Evolutionary conservation across 2,329 filamentous ascomycete species (phyloP), one percentile per base, ranked within the genome.

Genomic region (Neoscytalidium dimidiatum): DNA sequence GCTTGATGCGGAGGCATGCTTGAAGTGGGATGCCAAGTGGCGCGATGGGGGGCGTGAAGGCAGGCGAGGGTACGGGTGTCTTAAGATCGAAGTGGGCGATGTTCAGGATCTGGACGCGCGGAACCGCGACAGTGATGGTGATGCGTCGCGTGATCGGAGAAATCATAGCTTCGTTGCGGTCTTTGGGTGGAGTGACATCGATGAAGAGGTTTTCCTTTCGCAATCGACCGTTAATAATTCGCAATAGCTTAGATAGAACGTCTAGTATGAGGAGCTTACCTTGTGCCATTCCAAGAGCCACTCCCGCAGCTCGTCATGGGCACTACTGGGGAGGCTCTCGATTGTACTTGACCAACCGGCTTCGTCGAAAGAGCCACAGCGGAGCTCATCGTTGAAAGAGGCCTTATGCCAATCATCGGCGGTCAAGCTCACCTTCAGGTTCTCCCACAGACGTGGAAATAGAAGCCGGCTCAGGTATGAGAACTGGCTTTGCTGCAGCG

Each of bases 41-140:
- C 8, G 86, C 82, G 0, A 85, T 80, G 1, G 81, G 62, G 33
- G 64, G 71, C 79, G 64, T 62, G 75, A 46, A 63, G 69, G 51
- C 61, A 43, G 1, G 62, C 38, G 1, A 71, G 70, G 60, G 75
- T 69, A 66, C 78, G 68, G 48, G 73, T 66, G 74, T 65, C 9
- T 82, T 57, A 48, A 92, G 77, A 29, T 81, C 80, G 29, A 94
- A 84, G 61, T 90, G 87, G 2, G 90, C 90, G 0, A 91, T 96
- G 76, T 96, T 91, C 0, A 98, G 86, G 21, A 97, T 86, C 53
- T 92, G 87, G 1, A 97, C 84, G 1, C 90, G 88, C 0, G 94
- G 94, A 1, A 99, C 88, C 66, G 97, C 92, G 14, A 99, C 94
- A 0, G 94, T 92, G 62, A 99, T 96, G 31, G 90, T 82, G 70